Base-by-base conservation (phyloP, 495 filamentous ascomycete species). In the Penicillium paxilli region DNA sequence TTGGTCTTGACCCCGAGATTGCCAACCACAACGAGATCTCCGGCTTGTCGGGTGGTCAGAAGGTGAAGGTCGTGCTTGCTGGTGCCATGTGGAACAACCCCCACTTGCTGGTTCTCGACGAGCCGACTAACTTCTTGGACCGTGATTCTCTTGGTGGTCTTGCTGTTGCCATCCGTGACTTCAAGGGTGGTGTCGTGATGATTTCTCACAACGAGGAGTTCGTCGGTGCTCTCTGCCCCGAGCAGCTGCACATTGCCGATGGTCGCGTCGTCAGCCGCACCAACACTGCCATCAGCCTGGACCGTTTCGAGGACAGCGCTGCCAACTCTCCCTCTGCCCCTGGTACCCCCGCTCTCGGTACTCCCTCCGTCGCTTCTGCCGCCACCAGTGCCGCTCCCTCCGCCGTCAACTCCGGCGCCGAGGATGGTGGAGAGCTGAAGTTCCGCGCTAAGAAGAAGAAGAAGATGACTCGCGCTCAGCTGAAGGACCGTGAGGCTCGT, bases 191-290 rank as follows among this genome's bases (percentile, higher is more conserved):
- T 68, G 95, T 98, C 2, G 90, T 98, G 55, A 96, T 98, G 88
- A 98, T 98, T 67, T 97, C 92, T 60, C 94, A 98, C 78, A 97
- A 98, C 83, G 89, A 96, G 63, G 95, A 98, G 69, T 98, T 98
- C 65, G 92, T 98, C 41, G 90, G 92, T 55, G 92, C 93, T 3
- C 85, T 98, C 10, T 92, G 93, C 67, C 86, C 87, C 19, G 94
- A 98, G 75, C 91, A 96, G 70, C 93, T 94, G 87, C 88, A 96
- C 74, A 87, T 98, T 52, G 87, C 84, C 57, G 90, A 91, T 59
- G 94, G 94, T 3, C 85, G 87, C 16, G 83, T 98, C 49, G 87
- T 88, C 12, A 83, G 91, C 75, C 92, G 92, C 63, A 91, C 89
- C 59, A 83, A 85, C 64, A 71, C 82, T 19, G 84, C 88, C 28